These are phyloP conservation scores for Daldinia loculata DNA, from an alignment of 495 filamentous ascomycete species.

Conservation along the genomic window DNA sequence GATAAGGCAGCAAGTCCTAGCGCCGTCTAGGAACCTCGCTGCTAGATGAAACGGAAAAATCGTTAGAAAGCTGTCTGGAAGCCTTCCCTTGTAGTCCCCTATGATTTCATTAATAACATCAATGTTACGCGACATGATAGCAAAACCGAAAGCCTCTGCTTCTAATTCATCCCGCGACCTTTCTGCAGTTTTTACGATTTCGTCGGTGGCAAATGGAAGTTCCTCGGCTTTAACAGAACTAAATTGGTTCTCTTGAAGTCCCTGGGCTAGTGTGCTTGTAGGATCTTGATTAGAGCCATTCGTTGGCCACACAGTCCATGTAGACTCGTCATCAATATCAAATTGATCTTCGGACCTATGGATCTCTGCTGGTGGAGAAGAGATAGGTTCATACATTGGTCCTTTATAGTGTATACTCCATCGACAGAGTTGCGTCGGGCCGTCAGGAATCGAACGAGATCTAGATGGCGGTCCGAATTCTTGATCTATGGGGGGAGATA, in stretches of 20 bases:
- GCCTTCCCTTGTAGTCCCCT: background rate
- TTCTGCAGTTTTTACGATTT: background rate
- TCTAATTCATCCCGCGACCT: background rate
- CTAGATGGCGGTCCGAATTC: background rate
- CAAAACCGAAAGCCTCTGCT: background rate
- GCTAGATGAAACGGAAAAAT: background rate
- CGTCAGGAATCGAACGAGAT: background rate
- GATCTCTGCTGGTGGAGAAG: background rate
- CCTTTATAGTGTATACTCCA: background rate
- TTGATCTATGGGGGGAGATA: background rate
- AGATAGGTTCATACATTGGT: background rate
- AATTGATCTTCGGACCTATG: background rate
- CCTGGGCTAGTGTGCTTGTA: background rate
- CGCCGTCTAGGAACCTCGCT: background rate
- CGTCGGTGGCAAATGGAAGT: background rate
- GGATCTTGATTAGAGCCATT: background rate
- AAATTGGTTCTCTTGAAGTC: background rate
- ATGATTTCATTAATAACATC: background rate
- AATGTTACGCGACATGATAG: background rate
- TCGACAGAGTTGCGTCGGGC: background rate
- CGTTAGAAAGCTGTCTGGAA: background rate
- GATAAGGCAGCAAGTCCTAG: background rate
- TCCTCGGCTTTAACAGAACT: background rate
- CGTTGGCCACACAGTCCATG: background rate
- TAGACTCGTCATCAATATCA: background rate